Conservation (phyloP, 106 monocot species). For the Apostasia shenzhenica region DNA sequence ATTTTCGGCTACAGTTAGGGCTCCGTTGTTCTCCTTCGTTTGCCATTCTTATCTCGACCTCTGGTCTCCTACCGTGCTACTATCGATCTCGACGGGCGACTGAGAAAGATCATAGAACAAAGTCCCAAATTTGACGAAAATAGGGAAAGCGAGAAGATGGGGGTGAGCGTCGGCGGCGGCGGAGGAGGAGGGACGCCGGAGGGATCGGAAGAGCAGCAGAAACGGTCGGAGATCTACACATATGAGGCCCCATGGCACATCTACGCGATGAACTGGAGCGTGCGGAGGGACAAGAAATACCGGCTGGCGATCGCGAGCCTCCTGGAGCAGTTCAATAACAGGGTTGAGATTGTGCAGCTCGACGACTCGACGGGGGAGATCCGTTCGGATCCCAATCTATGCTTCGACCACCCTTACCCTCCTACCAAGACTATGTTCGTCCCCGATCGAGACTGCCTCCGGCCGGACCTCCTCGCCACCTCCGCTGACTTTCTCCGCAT, state of each 20-base stretch:
- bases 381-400: constrained; percentile 63
- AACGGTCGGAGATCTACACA: constrained; percentile 99
- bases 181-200: constrained; percentile 24
- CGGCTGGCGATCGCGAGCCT: constrained; percentile 87
- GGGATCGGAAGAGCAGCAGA: constrained; percentile 69
- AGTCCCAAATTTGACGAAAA: too few relatives aligned
- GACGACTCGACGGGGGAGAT: constrained; percentile 98
- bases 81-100: too few relatives aligned
- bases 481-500: constrained; percentile 94
- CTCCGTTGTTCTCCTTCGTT: too few relatives aligned
- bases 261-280: constrained; percentile 99
- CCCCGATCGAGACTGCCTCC: constrained; percentile 76
- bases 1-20: too few relatives aligned
- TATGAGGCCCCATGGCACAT: constrained; percentile 99
- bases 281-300: constrained; percentile 95
- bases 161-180: constrained; percentile 13
- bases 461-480: constrained; percentile 91
- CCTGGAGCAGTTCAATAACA: constrained; percentile 76
- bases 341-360: constrained; percentile 94
- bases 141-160: not conserved
- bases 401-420: constrained; percentile 93
- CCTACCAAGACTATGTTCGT: constrained; percentile 93
- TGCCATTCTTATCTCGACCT: too few relatives aligned
- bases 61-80: too few relatives aligned
- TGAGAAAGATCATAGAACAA: too few relatives aligned